Percentiles rank a stretch among this genome's conserved stretches.
phyloP scores from a whole-genome alignment of 345 rosid species.

The Raphanus sativus region DNA sequence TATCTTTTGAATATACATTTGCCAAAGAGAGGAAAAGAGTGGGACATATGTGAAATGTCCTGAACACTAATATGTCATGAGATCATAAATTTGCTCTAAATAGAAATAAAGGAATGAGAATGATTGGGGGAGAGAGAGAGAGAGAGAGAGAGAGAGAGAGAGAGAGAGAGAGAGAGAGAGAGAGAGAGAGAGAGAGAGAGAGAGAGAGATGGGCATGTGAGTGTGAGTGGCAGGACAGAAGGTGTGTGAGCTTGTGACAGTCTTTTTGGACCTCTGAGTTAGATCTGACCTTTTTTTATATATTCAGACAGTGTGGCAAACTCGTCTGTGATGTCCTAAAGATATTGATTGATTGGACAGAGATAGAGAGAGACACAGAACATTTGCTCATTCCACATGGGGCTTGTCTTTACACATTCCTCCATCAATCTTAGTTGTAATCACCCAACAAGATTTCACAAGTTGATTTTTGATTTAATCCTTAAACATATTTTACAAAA shows the following conservation, averaged over 20 bases:
- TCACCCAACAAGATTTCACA: slow-evolving; percentile 8
- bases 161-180: too few species aligned
- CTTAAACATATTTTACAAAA: slow-evolving; percentile 20
- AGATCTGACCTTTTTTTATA: slow-evolving; percentile 35
- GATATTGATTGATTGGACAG: slow-evolving; percentile 31
- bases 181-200: too few species aligned
- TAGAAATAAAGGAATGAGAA: slow-evolving; percentile 12
- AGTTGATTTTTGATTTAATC: slow-evolving; percentile 8
- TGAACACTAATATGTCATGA: background rate
- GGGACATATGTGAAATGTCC: background rate
- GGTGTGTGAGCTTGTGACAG: slow-evolving; percentile 42
- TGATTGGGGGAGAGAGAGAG: too few species aligned
- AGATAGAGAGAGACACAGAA: slow-evolving; percentile 23
- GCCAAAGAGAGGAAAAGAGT: background rate
- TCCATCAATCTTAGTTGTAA: slow-evolving; percentile 22
- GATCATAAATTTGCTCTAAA: slow-evolving; percentile 12
- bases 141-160: too few species aligned
- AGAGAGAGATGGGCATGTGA: slow-evolving; percentile 35
- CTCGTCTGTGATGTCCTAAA: slow-evolving; percentile 24
- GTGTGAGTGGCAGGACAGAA: slow-evolving; percentile 32
- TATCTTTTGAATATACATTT: background rate
- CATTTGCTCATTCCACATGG: slow-evolving; percentile 40
- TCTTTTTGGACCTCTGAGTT: slow-evolving; percentile 13
- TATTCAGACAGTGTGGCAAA: slow-evolving; percentile 40
- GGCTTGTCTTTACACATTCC: slow-evolving; percentile 29